Evolutionary conservation across 441 rosid species (phyloP), one percentile per base, ranked within the genome.

Genomic region (Pelargonium citronellum): DNA sequence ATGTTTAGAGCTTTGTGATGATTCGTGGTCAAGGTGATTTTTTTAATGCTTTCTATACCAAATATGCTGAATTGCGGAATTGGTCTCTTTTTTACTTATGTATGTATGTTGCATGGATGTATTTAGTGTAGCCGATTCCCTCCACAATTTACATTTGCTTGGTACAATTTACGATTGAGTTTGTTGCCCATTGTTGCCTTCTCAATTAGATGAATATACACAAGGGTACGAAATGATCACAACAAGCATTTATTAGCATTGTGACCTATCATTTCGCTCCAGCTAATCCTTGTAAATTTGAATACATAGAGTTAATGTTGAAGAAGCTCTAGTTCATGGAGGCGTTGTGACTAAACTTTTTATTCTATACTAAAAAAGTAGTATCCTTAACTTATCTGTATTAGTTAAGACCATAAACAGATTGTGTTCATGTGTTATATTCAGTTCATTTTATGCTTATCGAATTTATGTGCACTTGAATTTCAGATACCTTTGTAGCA

Each of bases 401-500:
- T 57, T 57, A 57, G 62, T 57, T 7, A n/a, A 16, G 9, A 57
- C 10, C 20, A 57, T 57, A 7, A 22, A 57, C 27, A 57, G 11
- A 7, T 37, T 5, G 27, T 2, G 19, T 57, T 57, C 27, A 37
- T 37, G 41, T 57, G 7, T 3, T 57, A 15, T 69, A n/a, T 68
- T 68, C 4, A 0, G 49, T 47, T 37, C 39, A 22, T 44, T 67
- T 15, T 22, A 39, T 60, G 34, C 13, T 13, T 57, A 67, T 34
- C 15, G 69, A 43, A 58, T 30, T 73, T 53, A 2, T 58, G 10
- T 67, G 73, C 74, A 37, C 58, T 62, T 73, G 76, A 58, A 67
- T 75, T 74, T 69, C 73, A 77, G 84, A 65, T 62, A 62, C 49
- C 75, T 41, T 76, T 39, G 71, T 55, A 71, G 72, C 58, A 61